phyloP scores from a whole-genome alignment of 495 filamentous ascomycete species.

The Xylaria grammica region DNA sequence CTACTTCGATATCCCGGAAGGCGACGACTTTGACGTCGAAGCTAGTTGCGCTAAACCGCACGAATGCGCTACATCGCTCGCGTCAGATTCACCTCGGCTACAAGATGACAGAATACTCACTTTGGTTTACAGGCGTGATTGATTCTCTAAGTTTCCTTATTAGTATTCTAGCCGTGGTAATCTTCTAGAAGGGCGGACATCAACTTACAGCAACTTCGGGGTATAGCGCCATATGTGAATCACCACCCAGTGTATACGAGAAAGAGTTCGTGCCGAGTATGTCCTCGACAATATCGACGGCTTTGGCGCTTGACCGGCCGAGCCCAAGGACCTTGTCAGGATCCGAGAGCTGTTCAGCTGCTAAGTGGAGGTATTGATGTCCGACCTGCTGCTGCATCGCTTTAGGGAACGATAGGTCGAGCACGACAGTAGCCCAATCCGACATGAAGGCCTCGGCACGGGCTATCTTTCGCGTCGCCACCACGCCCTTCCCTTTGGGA shows the following conservation, averaged over 20 bases:
- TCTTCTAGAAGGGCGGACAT: background rate
- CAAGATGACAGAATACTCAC: slow-evolving; percentile 30
- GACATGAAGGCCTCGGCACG: slow-evolving; percentile 42
- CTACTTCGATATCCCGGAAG: slow-evolving; percentile 41
- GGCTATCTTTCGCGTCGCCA: slow-evolving; percentile 40
- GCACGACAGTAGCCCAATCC: slow-evolving; percentile 43
- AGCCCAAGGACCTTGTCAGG: slow-evolving; percentile 37
- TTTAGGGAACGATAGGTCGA: slow-evolving; percentile 42
- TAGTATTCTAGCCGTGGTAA: background rate
- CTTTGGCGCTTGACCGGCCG: slow-evolving; percentile 38
- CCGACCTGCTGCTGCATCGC: slow-evolving; percentile 34
- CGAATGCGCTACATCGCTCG: slow-evolving; percentile 32
- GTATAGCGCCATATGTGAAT: slow-evolving; percentile 44
- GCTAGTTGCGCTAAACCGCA: slow-evolving; percentile 39
- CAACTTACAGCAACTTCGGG: slow-evolving; percentile 41
- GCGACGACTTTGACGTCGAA: slow-evolving; percentile 42
- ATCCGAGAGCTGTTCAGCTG: slow-evolving; percentile 41
- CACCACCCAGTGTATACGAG: slow-evolving; percentile 34
- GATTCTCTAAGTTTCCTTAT: slow-evolving; percentile 34
- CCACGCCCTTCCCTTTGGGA: slow-evolving; percentile 45
- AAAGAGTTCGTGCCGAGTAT: slow-evolving; percentile 49
- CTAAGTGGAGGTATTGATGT: slow-evolving; percentile 39
- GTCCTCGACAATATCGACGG: slow-evolving; percentile 45
- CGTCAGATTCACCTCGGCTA: slow-evolving; percentile 21
- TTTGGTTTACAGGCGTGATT: slow-evolving; percentile 50